Percentiles rank a stretch among this genome's conserved stretches.
Conservation (phyloP, 2,329 filamentous ascomycete species). For the Phyllosticta citribraziliensis region DNA sequence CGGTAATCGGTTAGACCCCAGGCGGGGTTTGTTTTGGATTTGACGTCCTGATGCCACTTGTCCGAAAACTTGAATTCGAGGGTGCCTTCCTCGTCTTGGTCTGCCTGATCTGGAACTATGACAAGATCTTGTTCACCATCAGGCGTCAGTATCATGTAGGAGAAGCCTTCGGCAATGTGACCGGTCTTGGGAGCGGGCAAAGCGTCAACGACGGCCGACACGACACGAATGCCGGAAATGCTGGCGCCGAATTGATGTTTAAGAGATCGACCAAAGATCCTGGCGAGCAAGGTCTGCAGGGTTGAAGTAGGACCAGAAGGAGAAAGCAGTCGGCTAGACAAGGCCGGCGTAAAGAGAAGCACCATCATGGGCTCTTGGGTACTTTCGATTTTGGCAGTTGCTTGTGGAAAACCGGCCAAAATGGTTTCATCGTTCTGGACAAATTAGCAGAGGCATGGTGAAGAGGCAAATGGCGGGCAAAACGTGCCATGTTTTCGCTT, state of each 20-base stretch:
- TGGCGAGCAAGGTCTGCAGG: not conserved
- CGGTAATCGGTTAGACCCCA: conserved; percentile 23
- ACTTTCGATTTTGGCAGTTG: not conserved
- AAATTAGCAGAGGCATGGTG: not conserved
- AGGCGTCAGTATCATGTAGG: conserved; percentile 16
- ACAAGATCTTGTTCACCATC: not conserved
- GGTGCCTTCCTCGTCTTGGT: not conserved
- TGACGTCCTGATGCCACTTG: not conserved
- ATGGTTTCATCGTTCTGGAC: not conserved
- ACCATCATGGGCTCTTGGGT: not conserved
- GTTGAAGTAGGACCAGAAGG: not conserved
- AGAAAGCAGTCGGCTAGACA: not conserved
- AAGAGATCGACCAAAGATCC: not conserved
- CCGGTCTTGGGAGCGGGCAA: conserved; percentile 19
- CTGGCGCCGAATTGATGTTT: not conserved
- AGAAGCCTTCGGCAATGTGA: conserved; percentile 23
- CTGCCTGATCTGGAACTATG: not conserved
- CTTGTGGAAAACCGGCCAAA: no score
- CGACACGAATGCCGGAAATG: not conserved
- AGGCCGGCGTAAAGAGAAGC: not conserved
- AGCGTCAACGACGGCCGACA: conserved; percentile 28
- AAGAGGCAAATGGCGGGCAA: not conserved
- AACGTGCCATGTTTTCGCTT: not conserved
- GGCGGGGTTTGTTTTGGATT: not conserved
- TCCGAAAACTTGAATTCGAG: not conserved